Conservation (phyloP, 1,139 yeast species). For the Yamadazyma taylorii region DNA sequence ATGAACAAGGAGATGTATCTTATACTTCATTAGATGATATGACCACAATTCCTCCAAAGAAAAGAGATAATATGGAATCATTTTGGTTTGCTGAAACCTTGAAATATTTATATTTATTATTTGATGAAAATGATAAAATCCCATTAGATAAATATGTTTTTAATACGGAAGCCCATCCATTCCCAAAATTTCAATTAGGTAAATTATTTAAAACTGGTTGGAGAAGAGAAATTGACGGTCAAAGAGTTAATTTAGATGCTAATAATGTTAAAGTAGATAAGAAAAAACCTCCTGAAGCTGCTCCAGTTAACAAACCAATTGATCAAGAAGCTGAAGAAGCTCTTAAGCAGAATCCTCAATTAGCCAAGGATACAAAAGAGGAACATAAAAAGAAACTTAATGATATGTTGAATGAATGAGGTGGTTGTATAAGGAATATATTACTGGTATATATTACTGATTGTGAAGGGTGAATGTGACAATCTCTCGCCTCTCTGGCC, state of each 20-base stretch:
- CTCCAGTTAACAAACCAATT: slow-evolving; percentile 43
- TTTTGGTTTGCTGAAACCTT: slow-evolving; percentile 95
- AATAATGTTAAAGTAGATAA: slow-evolving; percentile 24
- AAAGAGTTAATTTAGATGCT: slow-evolving; percentile 20
- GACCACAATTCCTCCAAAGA: slow-evolving; percentile 51
- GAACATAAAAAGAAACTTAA: slow-evolving; percentile 28
- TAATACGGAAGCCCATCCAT: slow-evolving; percentile 92
- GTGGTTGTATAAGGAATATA: no score
- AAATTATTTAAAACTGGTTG: slow-evolving; percentile 66
- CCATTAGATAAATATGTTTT: slow-evolving; percentile 72
- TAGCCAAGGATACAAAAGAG: slow-evolving; percentile 26
- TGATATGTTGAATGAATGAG: slow-evolving; percentile 21
- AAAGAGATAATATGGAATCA: slow-evolving; percentile 79
- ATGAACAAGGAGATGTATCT: slow-evolving; percentile 53
- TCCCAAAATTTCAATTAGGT: slow-evolving; percentile 66
- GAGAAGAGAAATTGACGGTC: slow-evolving; percentile 32
- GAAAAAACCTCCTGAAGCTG: slow-evolving; percentile 41
- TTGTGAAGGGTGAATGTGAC: no score
- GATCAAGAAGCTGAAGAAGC: slow-evolving; percentile 39
- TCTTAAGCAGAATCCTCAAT: slow-evolving; percentile 33
- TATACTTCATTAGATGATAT: slow-evolving; percentile 74
- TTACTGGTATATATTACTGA: no score
- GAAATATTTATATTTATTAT: slow-evolving; percentile 80
- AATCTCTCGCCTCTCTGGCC: no score
- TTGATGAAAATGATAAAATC: slow-evolving; percentile 60